These are phyloP conservation scores for Apiospora saccharicola DNA, from an alignment of 2,329 filamentous ascomycete genomes.

Conservation along the genomic window DNA sequence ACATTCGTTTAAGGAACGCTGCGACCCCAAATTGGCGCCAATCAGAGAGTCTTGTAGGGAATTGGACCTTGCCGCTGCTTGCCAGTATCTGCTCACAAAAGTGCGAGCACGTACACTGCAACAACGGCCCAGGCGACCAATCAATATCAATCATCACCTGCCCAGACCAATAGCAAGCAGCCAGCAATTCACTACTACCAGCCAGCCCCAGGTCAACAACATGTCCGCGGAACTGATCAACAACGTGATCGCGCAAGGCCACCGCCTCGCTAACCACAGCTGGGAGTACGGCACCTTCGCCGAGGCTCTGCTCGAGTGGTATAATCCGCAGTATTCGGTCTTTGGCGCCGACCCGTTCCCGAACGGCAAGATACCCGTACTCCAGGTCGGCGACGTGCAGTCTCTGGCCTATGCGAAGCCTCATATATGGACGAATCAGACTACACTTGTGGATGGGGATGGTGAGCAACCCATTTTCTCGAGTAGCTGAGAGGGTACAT, in stretches of 20 bases:
- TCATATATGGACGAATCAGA: conserved; percentile 34
- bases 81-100: neutral
- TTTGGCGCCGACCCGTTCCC: conserved; percentile 39
- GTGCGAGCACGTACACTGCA: neutral
- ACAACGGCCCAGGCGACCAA: neutral
- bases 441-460: conserved; percentile 36
- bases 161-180: neutral
- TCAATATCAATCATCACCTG: neutral
- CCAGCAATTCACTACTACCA: neutral
- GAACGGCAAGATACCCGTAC: conserved; percentile 44
- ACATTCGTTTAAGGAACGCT: neutral
- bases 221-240: conserved; percentile 29
- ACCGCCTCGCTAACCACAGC: conserved; percentile 36
- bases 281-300: conserved; percentile 39
- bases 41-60: no score
- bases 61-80: neutral
- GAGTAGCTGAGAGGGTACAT: no score
- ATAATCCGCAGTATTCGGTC: conserved; percentile 35
- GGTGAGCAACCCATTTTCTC: no score
- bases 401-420: conserved; percentile 36
- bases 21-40: neutral
- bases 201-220: neutral
- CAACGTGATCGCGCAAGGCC: conserved; percentile 36
- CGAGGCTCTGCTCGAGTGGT: conserved; percentile 38
- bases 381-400: conserved; percentile 38